These are phyloP conservation scores for Naganishia friedmannii DNA, from an alignment of 768 basidiomycete genomes.

Conservation along the genomic window DNA sequence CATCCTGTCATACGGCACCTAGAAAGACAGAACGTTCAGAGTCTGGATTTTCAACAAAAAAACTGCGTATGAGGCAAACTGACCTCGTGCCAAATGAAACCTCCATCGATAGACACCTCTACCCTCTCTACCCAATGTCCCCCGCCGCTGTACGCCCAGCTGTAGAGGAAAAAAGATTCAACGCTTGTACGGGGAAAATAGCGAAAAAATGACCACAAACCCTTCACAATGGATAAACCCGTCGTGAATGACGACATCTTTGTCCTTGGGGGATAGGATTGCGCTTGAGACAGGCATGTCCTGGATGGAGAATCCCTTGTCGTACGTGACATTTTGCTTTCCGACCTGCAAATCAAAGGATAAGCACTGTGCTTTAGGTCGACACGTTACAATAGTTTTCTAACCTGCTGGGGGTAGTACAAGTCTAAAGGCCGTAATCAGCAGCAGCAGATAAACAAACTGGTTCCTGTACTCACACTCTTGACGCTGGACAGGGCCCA, in stretches of 20 bases:
- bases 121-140: conserved; percentile 62
- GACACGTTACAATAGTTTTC: conserved; percentile 6
- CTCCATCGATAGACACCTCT: conserved; percentile 60
- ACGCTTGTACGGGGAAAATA: neutral
- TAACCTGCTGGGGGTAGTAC: conserved; percentile 58
- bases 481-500: conserved; percentile 59
- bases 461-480: conserved; percentile 47
- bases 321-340: conserved; percentile 59
- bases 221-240: conserved; percentile 48
- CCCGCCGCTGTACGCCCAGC: conserved; percentile 57
- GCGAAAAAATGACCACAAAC: neutral
- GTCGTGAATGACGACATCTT: conserved; percentile 57
- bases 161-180: conserved; percentile 33
- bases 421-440: conserved; percentile 43
- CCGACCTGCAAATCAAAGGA: conserved; percentile 52
- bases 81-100: conserved; percentile 58
- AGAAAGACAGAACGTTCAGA: neutral
- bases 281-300: conserved; percentile 64
- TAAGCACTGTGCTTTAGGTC: neutral
- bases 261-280: conserved; percentile 56
- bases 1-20: conserved; percentile 56
- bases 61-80: neutral
- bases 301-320: conserved; percentile 61
- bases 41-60: neutral
- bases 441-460: neutral